Evolutionary conservation across 2,329 filamentous ascomycete genomes (phyloP), one percentile per base, ranked within the genome.

Genomic region (Apiospora marii): DNA sequence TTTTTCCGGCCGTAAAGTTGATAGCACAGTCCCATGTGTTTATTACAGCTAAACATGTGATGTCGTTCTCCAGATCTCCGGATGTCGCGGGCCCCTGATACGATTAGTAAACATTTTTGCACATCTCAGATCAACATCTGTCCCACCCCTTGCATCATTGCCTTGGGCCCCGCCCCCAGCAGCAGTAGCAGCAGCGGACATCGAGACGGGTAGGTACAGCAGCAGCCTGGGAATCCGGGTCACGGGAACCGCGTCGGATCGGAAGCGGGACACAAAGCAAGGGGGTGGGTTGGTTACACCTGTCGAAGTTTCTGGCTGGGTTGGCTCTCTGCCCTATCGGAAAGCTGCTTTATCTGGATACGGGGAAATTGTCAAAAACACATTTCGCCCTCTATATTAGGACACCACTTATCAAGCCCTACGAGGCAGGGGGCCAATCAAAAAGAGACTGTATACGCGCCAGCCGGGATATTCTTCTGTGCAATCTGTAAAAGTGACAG

Each of bases 231-330:
- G 12, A 34, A 61, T 61, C 53, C 30, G 53, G 53, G 53, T 37
- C 53, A 61, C 53, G 53, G 53, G 53, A 19, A 37, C 10, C 51
- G 3, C 30, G 4, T 64, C 34, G 53, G 53, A 37, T 37, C 53
- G 34, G 58, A 64, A 64, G 34, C 58, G 58, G 58, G 58, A 64
- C 34, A 8, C 58, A 37, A 61, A 61, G 34, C 10, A 64, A 41
- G 19, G 34, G 58, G 58, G 4, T 30, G 27, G 27, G 27, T 30
- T 30, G 27, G 22, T 64, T 41, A 64, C 58, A 64, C 58, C 3
- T 41, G 22, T n/a, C 5, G 0, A n/a, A 41, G 4, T 4, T 41
- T 10, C 58, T 37, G 10, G 53, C 8, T 3, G 22, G 13, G 24
- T n/a, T n/a, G n/a, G 27, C 1, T 24, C 4, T 14, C n/a, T 30